phyloP scores from a whole-genome alignment of 2,329 filamentous ascomycete genomes.

The Penicillium sp. region DNA sequence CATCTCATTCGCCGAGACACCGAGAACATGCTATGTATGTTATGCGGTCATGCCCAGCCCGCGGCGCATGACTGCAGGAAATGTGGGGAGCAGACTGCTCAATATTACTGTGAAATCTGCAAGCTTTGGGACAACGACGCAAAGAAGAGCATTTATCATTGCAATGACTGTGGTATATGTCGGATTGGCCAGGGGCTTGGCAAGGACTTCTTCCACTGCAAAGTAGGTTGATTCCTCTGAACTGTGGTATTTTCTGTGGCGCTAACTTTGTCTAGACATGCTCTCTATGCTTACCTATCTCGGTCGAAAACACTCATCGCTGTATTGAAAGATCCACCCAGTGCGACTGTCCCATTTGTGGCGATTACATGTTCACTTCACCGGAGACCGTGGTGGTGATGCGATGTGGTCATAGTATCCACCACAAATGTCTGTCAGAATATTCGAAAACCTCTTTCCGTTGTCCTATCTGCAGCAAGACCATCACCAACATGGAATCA shows the following conservation, averaged over 20 bases:
- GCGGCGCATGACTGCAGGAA: slow-evolving; percentile 71
- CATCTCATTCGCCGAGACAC: slow-evolving; percentile 74
- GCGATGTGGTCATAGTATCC: slow-evolving; percentile 92
- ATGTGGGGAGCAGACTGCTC: slow-evolving; percentile 72
- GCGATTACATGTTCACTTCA: slow-evolving; percentile 93
- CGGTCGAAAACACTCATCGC: slow-evolving; percentile 76
- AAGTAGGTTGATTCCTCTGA: slow-evolving; percentile 53
- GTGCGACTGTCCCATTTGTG: slow-evolving; percentile 93
- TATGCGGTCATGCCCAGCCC: slow-evolving; percentile 77
- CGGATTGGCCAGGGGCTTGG: slow-evolving; percentile 83
- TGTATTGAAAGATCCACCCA: slow-evolving; percentile 94
- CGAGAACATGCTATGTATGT: slow-evolving; percentile 96
- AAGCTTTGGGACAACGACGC: slow-evolving; percentile 96
- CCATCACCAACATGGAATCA: slow-evolving; percentile 93
- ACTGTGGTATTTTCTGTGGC: not conserved
- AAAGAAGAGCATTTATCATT: slow-evolving; percentile 91
- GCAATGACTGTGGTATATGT: slow-evolving; percentile 92
- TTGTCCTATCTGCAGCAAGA: slow-evolving; percentile 94
- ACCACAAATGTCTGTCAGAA: slow-evolving; percentile 79
- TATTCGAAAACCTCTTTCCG: slow-evolving; percentile 89
- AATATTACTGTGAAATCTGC: slow-evolving; percentile 90
- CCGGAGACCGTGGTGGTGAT: slow-evolving; percentile 85
- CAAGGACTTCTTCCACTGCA: slow-evolving; percentile 98
- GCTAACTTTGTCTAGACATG: slow-evolving; percentile 59
- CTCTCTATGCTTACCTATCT: slow-evolving; percentile 88